Evolutionary conservation across 257 asterid species (phyloP).

Genomic region (Verbena officinalis): DNA sequence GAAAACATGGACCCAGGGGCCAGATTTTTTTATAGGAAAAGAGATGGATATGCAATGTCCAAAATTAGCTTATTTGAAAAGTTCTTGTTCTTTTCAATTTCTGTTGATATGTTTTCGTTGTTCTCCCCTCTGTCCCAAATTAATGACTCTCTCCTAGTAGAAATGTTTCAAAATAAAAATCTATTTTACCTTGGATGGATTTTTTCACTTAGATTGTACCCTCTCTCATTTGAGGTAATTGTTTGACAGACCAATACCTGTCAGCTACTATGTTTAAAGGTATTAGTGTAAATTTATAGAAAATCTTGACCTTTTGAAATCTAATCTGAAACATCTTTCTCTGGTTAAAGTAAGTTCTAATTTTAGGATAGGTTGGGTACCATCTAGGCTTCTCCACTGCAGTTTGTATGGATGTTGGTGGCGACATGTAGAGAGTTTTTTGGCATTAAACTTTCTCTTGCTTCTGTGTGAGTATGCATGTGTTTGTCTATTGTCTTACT

Average conservation of each 20-base stretch:
- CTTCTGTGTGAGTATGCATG: neutral
- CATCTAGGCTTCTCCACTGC: conserved; percentile 7
- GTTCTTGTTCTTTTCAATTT: no score
- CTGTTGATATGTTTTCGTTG: neutral
- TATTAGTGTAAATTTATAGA: conserved; percentile 11
- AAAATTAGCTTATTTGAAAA: no score
- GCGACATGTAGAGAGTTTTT: neutral
- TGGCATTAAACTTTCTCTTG: neutral
- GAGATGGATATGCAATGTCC: no score
- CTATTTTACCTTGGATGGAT: neutral
- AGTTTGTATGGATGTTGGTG: conserved; percentile 1
- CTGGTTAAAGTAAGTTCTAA: conserved; percentile 7
- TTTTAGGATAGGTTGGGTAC: conserved; percentile 8
- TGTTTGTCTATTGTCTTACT: no score
- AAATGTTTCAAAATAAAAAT: neutral
- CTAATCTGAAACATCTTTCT: conserved; percentile 4
- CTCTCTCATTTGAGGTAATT: neutral
- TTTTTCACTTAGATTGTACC: neutral
- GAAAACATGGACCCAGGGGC: no score
- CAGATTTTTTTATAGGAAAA: no score
- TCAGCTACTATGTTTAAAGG: neutral
- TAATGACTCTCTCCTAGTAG: neutral
- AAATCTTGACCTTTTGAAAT: neutral
- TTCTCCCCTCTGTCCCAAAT: neutral
- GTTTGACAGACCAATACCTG: neutral